A percentile compares a stretch with the other conserved stretches of the same genome.
Evolutionary conservation across 495 filamentous ascomycete genomes (phyloP).

Genomic region (Podospora sp.): DNA sequence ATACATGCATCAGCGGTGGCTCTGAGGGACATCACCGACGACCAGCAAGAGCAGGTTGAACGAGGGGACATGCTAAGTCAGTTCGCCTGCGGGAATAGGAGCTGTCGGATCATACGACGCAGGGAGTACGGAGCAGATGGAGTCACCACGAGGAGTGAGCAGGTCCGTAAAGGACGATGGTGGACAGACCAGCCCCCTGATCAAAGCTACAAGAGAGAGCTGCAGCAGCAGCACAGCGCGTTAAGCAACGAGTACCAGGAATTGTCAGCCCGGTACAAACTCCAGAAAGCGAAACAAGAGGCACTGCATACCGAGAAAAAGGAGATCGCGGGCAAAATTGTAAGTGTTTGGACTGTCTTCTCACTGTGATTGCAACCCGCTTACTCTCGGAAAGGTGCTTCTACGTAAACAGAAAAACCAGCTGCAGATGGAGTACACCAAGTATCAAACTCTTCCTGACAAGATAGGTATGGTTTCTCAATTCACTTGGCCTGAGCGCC

Average conservation of each 20-base stretch:
- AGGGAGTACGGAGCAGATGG: slow-evolving; percentile 74
- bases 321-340: slow-evolving; percentile 31
- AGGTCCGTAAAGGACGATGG: slow-evolving; percentile 56
- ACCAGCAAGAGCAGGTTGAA: slow-evolving; percentile 63
- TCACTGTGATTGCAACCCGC: not conserved
- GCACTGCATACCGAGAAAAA: not conserved
- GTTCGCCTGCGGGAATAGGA: slow-evolving; percentile 65
- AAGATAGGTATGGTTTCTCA: slow-evolving; percentile 60
- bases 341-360: slow-evolving; percentile 27
- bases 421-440: slow-evolving; percentile 62
- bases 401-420: slow-evolving; percentile 44
- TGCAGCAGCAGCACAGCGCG: slow-evolving; percentile 20
- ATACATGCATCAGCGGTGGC: slow-evolving; percentile 70
- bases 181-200: slow-evolving; percentile 84
- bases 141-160: slow-evolving; percentile 62
- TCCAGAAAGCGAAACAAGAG: not conserved
- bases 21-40: slow-evolving; percentile 61
- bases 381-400: slow-evolving; percentile 29
- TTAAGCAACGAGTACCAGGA: not conserved
- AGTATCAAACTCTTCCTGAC: slow-evolving; percentile 68
- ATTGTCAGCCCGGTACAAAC: not conserved
- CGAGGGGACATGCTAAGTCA: slow-evolving; percentile 47
- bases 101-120: slow-evolving; percentile 63
- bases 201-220: slow-evolving; percentile 53
- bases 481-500: no score